phyloP scores from a whole-genome alignment of 805 yeast species.

The Wickerhamiella sorbophila region DNA sequence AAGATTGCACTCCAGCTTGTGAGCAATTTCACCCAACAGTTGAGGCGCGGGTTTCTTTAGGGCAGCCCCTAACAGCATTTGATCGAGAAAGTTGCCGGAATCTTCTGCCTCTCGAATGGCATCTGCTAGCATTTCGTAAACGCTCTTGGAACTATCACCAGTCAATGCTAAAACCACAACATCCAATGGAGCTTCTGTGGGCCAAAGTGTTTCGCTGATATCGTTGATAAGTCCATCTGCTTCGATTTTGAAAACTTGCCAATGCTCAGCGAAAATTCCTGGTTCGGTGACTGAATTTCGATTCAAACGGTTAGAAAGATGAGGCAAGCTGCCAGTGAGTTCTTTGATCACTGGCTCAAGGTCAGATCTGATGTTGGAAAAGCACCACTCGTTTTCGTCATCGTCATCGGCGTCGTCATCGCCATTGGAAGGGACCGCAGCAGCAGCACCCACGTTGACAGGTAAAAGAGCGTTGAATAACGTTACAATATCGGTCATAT shows the following conservation, averaged over 20 bases:
- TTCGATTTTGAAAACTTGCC: conserved; percentile 25
- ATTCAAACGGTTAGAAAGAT: conserved; percentile 10
- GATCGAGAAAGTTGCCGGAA: not conserved
- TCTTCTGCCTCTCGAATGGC: not conserved
- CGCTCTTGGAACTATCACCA: not conserved
- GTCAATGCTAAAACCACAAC: not conserved
- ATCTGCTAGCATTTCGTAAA: not conserved
- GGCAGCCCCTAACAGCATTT: not conserved
- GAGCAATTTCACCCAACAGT: not conserved
- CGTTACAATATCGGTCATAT: conserved; percentile 21
- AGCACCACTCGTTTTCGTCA: conserved; percentile 22
- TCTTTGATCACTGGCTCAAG: conserved; percentile 24
- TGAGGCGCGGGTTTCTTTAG: not conserved
- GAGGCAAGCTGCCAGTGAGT: conserved; percentile 15
- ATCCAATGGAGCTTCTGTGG: conserved; percentile 3
- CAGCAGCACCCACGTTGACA: conserved; percentile 9
- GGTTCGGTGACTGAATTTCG: conserved; percentile 15
- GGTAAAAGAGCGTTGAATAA: conserved; percentile 21
- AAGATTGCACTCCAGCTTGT: not conserved
- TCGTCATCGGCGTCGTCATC: conserved; percentile 1
- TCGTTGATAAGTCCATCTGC: conserved; percentile 21
- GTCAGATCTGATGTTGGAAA: conserved; percentile 23
- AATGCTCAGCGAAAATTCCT: conserved; percentile 16
- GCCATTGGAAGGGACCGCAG: conserved; percentile 4
- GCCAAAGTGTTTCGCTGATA: conserved; percentile 11